Base-by-base conservation (phyloP, 2,329 filamentous ascomycete species). In the Calonectria honghensis region DNA sequence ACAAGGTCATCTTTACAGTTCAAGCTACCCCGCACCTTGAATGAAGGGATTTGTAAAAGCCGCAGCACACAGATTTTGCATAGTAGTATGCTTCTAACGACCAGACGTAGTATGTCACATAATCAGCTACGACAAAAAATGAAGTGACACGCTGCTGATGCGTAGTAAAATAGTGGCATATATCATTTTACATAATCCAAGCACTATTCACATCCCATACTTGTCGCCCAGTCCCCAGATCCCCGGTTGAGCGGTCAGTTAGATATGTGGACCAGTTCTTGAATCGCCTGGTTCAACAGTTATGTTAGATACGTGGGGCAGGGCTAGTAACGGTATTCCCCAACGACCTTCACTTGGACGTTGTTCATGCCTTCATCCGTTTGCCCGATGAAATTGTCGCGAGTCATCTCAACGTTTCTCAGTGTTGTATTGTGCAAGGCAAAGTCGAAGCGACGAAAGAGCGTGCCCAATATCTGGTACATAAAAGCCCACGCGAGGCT, bases 281-380 rank as follows among this genome's bases (percentile, higher is more conserved):
- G 3, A 14, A 16, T 39, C 41, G 11, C 9, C 41, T 7, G 10
- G 7, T 48, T 20, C n/a, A 10, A 6, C 31, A 9, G 14, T 27
- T 14, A 4, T 14, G 10, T 35, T 35, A 35, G 32, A 35, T 7
- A 35, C 6, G 9, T 35, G 32, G 10, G 7, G 7, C 32, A 10
- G 6, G 29, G 4, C 16, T 32, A 54, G 27, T 32, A 20, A 5
- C 16, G 1, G 7, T 54, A 54, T 54, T 54, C 51, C 16, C 32
- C 51, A 32, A 32, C 5, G 6, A 54, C 51, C 29, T 4, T 54
- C 16, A 54, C 51, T 16, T 20, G 16, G 6, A 54, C 27, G 32
- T 54, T 54, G 11, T 54, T 54, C 51, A 54, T 32, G 51, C 51
- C 51, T n/a, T 32, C 27, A 32, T 54, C 51, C 6, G 51, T 54